Percentiles rank a stretch among this genome's conserved stretches.
Evolutionary conservation across 768 basidiomycete species (phyloP).

Genomic region (Filobasidium wieringae): DNA sequence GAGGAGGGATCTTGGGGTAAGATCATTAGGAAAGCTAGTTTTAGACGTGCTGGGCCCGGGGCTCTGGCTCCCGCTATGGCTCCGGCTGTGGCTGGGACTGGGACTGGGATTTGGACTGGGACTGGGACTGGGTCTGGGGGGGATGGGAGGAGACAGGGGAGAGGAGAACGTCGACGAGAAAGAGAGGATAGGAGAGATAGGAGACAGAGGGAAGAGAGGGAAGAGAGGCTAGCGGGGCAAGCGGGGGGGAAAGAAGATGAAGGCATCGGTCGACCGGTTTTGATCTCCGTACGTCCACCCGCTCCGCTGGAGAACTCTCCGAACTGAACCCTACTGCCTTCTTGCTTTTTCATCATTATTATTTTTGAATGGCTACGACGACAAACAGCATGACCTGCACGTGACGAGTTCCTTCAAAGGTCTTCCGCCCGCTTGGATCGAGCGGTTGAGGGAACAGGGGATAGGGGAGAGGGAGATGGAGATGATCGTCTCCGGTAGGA

Average conservation of each 20-base stretch:
- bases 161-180: not conserved
- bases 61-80: too few relatives aligned
- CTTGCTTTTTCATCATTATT: not conserved
- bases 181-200: not conserved
- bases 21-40: too few relatives aligned
- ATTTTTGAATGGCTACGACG: not conserved
- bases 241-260: not conserved
- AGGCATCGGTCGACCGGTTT: not conserved
- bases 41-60: too few relatives aligned
- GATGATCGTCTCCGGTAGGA: not conserved
- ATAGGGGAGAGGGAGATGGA: not conserved
- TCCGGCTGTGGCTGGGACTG: too few relatives aligned
- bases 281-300: too few relatives aligned
- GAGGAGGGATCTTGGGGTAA: too few relatives aligned
- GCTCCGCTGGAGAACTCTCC: too few relatives aligned
- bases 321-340: not conserved
- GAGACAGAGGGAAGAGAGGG: not conserved
- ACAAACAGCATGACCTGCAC: not conserved
- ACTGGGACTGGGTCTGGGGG: not conserved
- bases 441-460: not conserved
- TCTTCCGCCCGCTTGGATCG: not conserved
- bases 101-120: too few relatives aligned
- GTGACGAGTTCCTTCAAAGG: not conserved
- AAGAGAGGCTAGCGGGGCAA: not conserved
- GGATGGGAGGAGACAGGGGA: not conserved